Percentiles rank a stretch among this genome's conserved stretches.
These are phyloP conservation scores for Plasmodium gallinaceum DNA, from an alignment of 169 alveolate genomes.

Conservation along the genomic window DNA sequence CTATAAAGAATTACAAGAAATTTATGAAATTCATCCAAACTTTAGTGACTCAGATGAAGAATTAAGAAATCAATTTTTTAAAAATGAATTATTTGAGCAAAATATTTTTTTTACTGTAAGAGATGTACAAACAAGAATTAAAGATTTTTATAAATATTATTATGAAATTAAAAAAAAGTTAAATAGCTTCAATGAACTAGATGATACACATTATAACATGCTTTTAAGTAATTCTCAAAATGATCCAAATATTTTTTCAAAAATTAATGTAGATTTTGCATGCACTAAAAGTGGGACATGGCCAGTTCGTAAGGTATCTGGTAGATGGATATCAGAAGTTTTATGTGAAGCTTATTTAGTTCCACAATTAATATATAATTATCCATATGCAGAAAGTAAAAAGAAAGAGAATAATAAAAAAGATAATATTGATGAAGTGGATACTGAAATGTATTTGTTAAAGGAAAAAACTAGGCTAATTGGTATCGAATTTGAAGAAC, in stretches of 20 bases:
- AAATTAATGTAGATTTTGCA: conserved; percentile 47
- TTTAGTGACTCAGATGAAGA: conserved; percentile 31
- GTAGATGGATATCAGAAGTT: conserved; percentile 74
- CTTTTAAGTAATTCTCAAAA: conserved; percentile 19
- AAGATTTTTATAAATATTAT: conserved; percentile 58
- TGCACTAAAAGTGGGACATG: conserved; percentile 50
- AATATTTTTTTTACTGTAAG: conserved; percentile 30
- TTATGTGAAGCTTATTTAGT: conserved; percentile 69
- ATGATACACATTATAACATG: conserved; percentile 36
- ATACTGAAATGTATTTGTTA: conserved; percentile 25
- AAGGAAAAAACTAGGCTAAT: conserved; percentile 75
- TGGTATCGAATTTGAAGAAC: conserved; percentile 83
- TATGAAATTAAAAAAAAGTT: conserved; percentile 49
- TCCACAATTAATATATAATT: conserved; percentile 48
- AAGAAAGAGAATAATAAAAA: not conserved
- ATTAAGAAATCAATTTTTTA: conserved; percentile 51
- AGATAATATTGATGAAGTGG: conserved; percentile 13
- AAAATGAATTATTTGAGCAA: conserved; percentile 13
- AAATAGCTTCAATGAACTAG: conserved; percentile 15
- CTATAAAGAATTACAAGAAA: conserved; percentile 27
- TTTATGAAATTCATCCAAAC: conserved; percentile 44
- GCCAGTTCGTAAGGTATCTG: conserved; percentile 45
- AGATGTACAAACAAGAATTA: conserved; percentile 45
- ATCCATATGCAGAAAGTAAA: conserved; percentile 34
- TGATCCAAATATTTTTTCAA: conserved; percentile 68